Conservation (phyloP, 2,329 filamentous ascomycete genomes). For the Nigrospora osmanthi region DNA sequence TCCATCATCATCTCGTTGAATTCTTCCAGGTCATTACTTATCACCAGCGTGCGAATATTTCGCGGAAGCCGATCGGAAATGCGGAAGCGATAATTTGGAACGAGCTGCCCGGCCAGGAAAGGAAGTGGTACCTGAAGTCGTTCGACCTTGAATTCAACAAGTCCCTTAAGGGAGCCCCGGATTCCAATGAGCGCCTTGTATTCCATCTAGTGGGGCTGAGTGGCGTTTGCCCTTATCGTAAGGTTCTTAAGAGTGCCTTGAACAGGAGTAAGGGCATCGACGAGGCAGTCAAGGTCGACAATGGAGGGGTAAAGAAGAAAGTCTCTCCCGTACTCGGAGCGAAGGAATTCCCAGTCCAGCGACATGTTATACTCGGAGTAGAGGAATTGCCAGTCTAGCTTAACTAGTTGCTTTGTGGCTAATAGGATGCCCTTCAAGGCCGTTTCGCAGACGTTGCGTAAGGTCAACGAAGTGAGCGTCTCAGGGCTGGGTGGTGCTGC, state of each 20-base stretch:
- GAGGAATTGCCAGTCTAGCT: neutral
- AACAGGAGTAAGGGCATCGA: neutral
- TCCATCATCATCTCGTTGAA: neutral
- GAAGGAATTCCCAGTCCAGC: no score
- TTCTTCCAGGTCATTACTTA: neutral
- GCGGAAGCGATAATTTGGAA: neutral
- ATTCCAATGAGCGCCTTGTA: neutral
- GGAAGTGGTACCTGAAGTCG: neutral
- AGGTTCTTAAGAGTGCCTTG: neutral
- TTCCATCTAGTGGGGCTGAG: neutral
- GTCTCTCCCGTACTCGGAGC: neutral
- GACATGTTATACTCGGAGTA: neutral
- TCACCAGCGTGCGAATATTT: neutral
- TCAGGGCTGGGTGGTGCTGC: neutral
- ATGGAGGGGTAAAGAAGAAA: neutral
- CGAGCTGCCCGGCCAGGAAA: neutral
- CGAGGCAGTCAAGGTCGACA: neutral
- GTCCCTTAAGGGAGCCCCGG: neutral
- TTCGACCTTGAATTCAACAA: neutral
- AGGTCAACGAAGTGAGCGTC: neutral
- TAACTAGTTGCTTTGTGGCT: neutral
- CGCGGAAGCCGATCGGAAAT: neutral
- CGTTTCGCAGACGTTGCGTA: neutral
- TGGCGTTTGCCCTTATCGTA: neutral
- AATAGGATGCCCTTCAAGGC: neutral